Conservation (phyloP, 768 basidiomycete species). For the Clitopilus hobsonii region DNA sequence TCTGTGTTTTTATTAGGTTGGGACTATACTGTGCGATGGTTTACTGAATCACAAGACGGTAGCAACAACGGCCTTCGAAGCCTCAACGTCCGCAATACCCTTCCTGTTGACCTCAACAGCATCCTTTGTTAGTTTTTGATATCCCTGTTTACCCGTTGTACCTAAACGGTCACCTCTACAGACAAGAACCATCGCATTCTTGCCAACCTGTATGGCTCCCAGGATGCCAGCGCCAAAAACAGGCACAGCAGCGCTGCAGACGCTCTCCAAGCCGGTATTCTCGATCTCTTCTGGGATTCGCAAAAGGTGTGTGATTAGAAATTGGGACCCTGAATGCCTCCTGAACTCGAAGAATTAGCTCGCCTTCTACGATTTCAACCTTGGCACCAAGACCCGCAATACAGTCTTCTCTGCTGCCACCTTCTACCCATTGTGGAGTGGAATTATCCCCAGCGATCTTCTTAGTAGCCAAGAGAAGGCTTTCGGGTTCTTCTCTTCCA, state of each 20-base stretch:
- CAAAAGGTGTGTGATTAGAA: slow-evolving; percentile 37
- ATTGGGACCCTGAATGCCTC: neutral
- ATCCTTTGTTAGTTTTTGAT: slow-evolving; percentile 62
- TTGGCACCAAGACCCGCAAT: slow-evolving; percentile 61
- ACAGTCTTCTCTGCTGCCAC: slow-evolving; percentile 67
- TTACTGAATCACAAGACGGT: slow-evolving; percentile 26
- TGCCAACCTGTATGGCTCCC: slow-evolving; percentile 52
- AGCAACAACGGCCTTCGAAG: slow-evolving; percentile 55
- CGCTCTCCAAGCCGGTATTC: slow-evolving; percentile 58
- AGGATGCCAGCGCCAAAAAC: slow-evolving; percentile 36
- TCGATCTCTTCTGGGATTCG: slow-evolving; percentile 86
- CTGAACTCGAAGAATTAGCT: slow-evolving; percentile 28
- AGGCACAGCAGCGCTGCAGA: slow-evolving; percentile 55
- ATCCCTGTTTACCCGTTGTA: slow-evolving; percentile 2
- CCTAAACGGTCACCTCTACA: slow-evolving; percentile 17
- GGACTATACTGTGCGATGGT: slow-evolving; percentile 55
- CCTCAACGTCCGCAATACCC: slow-evolving; percentile 62
- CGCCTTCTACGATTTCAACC: slow-evolving; percentile 91
- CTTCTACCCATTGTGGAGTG: slow-evolving; percentile 85
- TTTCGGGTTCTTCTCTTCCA: slow-evolving; percentile 65
- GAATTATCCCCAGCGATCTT: slow-evolving; percentile 75
- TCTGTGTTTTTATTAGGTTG: slow-evolving; percentile 35
- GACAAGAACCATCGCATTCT: slow-evolving; percentile 62
- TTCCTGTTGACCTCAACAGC: slow-evolving; percentile 80
- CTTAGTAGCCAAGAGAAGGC: slow-evolving; percentile 50